Base-by-base conservation (phyloP, 208 protist genomes). In the Crithidia acanthocephali region DNA sequence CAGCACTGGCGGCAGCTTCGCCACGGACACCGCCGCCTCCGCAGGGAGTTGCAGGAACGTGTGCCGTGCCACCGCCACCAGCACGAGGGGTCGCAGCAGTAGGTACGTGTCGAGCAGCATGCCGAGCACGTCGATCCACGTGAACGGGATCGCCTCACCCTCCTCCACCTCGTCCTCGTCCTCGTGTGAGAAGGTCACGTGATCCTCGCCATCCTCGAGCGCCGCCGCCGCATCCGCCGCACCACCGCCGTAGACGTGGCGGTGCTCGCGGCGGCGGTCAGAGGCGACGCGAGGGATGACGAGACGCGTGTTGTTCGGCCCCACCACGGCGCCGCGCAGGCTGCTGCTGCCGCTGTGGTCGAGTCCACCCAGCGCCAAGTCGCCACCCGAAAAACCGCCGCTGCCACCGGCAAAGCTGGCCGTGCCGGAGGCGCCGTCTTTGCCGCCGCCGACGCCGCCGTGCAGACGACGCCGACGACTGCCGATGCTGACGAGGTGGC, bases 201-300 rank as follows among this genome's bases (percentile, higher is more conserved):
- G 65, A 15, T 69, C 71, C 7, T 82, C 63, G 25, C 50, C 45
- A 25, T 65, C 40, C 37, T 66, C 44, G 35, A 40, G 8, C 8
- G 18, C 13, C 20, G 25, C 47, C 20, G 51, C 60, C 42, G n/a
- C 32, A 56, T 18, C 22, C n/a, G 16, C 61, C 22, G n/a, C 61
- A 28, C 22, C 15, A 37, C 23, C 16, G 45, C 2, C 66, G 55
- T 8, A 74, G 33, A 68, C 48, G 69, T 77, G 60, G 27, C 61
- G 58, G 65, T 79, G 72, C 60, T 74, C 53, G 28, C 70, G 74
- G 13, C 72, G 71, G 27, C 79, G 56, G 47, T 73, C 68, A 7
- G 84, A 84, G 10, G 70, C 78, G 2, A 95, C 87, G 3, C 87
- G 90, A n/a, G 90, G 86, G 66, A 95, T 92, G 55, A 92, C 81